Evolutionary conservation across 2,329 filamentous ascomycete species (phyloP).

Genomic region (Nothophoma quercina): DNA sequence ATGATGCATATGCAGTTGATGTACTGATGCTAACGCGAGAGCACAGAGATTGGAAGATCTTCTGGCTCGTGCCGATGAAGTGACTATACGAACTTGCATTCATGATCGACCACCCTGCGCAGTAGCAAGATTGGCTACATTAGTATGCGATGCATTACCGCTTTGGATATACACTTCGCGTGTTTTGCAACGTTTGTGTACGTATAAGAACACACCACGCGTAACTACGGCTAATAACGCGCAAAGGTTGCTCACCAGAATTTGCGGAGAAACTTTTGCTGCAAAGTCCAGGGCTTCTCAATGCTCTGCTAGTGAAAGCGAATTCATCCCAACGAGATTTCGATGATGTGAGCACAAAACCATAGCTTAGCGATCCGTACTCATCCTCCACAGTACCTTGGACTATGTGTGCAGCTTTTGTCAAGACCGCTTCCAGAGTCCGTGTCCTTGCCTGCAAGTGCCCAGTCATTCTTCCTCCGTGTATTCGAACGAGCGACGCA

Average conservation of each 20-base stretch:
- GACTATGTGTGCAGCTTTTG: slow-evolving; percentile 43
- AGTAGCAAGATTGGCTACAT: slow-evolving; percentile 51
- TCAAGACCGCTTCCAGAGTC: slow-evolving; percentile 41
- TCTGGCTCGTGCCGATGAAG: slow-evolving; percentile 40
- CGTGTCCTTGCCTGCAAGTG: slow-evolving; percentile 42
- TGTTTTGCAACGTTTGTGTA: slow-evolving; percentile 60
- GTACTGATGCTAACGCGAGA: slow-evolving; percentile 32
- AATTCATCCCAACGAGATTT: slow-evolving; percentile 39
- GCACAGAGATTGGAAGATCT: slow-evolving; percentile 48
- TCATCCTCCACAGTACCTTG: slow-evolving; percentile 29
- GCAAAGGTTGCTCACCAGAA: slow-evolving; percentile 38
- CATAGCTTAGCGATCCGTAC: neutral
- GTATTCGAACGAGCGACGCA: slow-evolving; percentile 39
- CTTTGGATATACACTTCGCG: slow-evolving; percentile 60
- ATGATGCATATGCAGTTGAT: slow-evolving; percentile 23
- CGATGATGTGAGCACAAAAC: slow-evolving; percentile 35
- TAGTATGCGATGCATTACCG: slow-evolving; percentile 59
- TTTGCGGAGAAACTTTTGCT: slow-evolving; percentile 42
- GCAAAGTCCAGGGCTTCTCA: slow-evolving; percentile 41
- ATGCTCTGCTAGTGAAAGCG: slow-evolving; percentile 44
- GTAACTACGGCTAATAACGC: neutral
- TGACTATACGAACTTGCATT: slow-evolving; percentile 56
- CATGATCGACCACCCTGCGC: slow-evolving; percentile 57
- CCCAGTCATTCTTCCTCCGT: slow-evolving; percentile 45
- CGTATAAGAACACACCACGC: slow-evolving; percentile 6